Percentiles rank a stretch among this genome's conserved stretches.
Conservation (phyloP, 108 stramenopile genomes). For the Parmales sp. region DNA sequence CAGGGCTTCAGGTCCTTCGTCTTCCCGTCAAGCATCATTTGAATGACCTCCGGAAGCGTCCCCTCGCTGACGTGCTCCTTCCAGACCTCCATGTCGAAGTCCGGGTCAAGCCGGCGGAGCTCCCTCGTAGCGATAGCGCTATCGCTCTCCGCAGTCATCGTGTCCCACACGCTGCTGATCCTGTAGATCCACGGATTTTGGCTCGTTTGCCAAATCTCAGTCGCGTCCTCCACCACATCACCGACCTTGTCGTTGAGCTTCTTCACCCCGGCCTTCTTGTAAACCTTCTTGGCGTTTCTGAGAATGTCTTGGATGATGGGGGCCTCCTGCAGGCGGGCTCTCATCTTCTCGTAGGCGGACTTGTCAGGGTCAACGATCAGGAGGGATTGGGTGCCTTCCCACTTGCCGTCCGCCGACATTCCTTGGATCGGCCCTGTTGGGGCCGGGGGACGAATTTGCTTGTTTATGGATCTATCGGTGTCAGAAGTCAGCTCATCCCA, state of each 20-base stretch:
- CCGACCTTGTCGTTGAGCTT: conserved; percentile 54
- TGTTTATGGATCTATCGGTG: too few relatives aligned
- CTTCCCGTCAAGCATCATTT: conserved; percentile 74
- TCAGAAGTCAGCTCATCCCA: too few relatives aligned
- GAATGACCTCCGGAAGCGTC: conserved; percentile 78
- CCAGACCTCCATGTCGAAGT: conserved; percentile 85
- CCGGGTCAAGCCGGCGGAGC: conserved; percentile 83
- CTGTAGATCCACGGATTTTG: conserved; percentile 98
- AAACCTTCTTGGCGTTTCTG: conserved; percentile 27
- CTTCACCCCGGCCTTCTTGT: conserved; percentile 59
- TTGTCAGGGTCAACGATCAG: conserved; percentile 87
- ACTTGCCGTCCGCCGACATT: too few relatives aligned
- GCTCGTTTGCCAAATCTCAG: conserved; percentile 93
- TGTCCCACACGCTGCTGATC: conserved; percentile 85
- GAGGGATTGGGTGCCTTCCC: conserved; percentile 63
- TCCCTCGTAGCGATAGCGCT: conserved; percentile 79
- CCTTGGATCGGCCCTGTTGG: too few relatives aligned
- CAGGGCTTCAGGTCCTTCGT: conserved; percentile 73
- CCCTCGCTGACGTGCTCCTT: conserved; percentile 71
- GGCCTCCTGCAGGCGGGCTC: conserved; percentile 73
- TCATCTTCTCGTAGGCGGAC: conserved; percentile 85
- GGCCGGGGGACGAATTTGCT: too few relatives aligned
- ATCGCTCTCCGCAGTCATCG: conserved; percentile 88
- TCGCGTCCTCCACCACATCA: conserved; percentile 68
- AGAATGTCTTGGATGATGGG: conserved; percentile 69